Conservation (phyloP, 1,284 basidiomycete species). For the Puccinia coronata region DNA sequence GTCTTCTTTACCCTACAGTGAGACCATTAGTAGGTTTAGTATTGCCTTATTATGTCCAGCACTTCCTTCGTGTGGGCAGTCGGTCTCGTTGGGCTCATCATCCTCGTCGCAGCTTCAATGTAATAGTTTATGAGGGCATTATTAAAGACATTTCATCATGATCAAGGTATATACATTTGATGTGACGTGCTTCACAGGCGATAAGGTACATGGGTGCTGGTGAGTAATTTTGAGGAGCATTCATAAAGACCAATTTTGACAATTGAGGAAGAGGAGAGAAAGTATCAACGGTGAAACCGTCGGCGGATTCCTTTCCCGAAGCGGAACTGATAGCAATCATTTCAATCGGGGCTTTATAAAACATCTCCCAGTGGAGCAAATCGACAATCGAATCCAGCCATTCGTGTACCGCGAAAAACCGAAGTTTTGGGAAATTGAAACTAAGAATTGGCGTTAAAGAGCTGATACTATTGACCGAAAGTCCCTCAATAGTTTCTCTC, state of each 20-base stretch:
- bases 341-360: not conserved
- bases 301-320: not conserved
- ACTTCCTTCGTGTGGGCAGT: no score
- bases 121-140: no score
- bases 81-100: no score
- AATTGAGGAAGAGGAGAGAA: not conserved
- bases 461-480: not conserved
- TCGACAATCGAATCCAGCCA: constrained; percentile 11
- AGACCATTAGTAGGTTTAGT: no score
- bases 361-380: constrained; percentile 4
- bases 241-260: not conserved
- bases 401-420: not conserved
- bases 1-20: no score
- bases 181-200: not conserved
- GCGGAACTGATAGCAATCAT: constrained; percentile 6
- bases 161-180: not conserved
- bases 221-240: not conserved
- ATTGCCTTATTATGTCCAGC: no score
- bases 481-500: constrained; percentile 30
- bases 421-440: constrained; percentile 25
- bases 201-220: not conserved
- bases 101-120: no score
- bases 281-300: not conserved
- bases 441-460: constrained; percentile 7
- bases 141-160: not conserved